Base-by-base conservation (phyloP, 495 filamentous ascomycete species). In the Aspergillus ostianus region DNA sequence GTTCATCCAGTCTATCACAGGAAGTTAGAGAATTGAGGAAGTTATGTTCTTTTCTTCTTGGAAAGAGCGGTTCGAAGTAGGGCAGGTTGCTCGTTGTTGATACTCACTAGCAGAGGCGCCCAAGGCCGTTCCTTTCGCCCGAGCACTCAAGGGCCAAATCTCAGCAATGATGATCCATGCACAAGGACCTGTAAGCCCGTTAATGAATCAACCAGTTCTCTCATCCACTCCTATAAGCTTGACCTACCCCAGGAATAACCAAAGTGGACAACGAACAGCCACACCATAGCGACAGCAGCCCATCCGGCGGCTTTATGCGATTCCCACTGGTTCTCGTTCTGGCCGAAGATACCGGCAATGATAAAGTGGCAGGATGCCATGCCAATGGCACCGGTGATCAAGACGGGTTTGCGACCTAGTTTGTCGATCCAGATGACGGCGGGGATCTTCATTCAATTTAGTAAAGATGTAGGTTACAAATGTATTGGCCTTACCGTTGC, bases 131-230 rank as follows among this genome's bases (percentile, higher is more conserved):
- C 90, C 89, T 65, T 90, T 89, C 19, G 89, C 82, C 29, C 89
- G 83, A 54, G 85, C 87, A 63, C 83, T 86, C 9, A 92, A 72
- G 2, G 90, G 90, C 88, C 87, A 93, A 60, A 92, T 85, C 70
- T 93, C 89, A 18, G 87, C 82, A 46, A 91, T 81, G 63, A 78
- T 63, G 59, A 77, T 78, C 90, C 89, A 92, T 8, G 86, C 80
- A 66, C 86, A 88, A 32, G 84, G 84, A 0, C 53, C 53, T 51
- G 69, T 66, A 45, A 6, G 5, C n/a, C 15, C 15, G 12, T 54
- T 54, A 41, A 12, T 17, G 1, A 41, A 13, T 17, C 1, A n/a
- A 8, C 4, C 17, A 8, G 23, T 8, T 0, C 10, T 21, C 7
- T 7, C 18, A 2, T 49, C n/a, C 13, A 26, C 5, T 10, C 17